These are phyloP conservation scores for Zopfia rhizophila DNA, from an alignment of 2,329 filamentous ascomycete genomes.

Conservation along the genomic window DNA sequence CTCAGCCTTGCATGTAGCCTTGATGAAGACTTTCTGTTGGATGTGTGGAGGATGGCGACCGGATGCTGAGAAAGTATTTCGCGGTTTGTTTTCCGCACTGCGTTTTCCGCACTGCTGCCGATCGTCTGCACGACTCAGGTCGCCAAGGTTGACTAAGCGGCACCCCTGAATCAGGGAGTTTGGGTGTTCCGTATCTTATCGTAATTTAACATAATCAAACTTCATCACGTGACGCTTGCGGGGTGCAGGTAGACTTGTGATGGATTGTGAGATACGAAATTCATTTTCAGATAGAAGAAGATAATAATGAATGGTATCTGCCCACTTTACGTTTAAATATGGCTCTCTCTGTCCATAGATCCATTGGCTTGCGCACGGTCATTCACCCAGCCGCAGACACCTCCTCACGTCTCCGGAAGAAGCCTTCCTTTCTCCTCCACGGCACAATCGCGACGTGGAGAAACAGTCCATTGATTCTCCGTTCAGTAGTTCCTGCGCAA, in stretches of 20 bases:
- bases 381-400: background rate
- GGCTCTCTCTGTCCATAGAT: too few species aligned
- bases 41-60: slow-evolving; percentile 21
- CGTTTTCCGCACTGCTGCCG: too few species aligned
- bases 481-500: slow-evolving; percentile 4
- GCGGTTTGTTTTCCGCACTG: slow-evolving; percentile 41
- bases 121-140: slow-evolving; percentile 11
- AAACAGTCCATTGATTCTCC: slow-evolving; percentile 18
- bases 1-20: background rate
- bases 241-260: too few species aligned
- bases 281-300: too few species aligned
- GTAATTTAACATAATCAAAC: too few species aligned
- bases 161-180: slow-evolving; percentile 23
- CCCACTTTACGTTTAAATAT: too few species aligned
- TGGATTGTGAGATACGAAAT: too few species aligned
- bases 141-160: slow-evolving; percentile 10
- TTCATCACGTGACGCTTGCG: too few species aligned
- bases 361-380: background rate
- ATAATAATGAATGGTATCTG: too few species aligned
- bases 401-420: slow-evolving; percentile 13
- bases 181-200: slow-evolving; percentile 12
- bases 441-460: slow-evolving; percentile 13
- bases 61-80: slow-evolving; percentile 26
- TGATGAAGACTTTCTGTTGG: background rate
- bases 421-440: slow-evolving; percentile 6